Evolutionary conservation across 2,329 filamentous ascomycete species (phyloP).

Genomic region (Colletotrichum sp.): DNA sequence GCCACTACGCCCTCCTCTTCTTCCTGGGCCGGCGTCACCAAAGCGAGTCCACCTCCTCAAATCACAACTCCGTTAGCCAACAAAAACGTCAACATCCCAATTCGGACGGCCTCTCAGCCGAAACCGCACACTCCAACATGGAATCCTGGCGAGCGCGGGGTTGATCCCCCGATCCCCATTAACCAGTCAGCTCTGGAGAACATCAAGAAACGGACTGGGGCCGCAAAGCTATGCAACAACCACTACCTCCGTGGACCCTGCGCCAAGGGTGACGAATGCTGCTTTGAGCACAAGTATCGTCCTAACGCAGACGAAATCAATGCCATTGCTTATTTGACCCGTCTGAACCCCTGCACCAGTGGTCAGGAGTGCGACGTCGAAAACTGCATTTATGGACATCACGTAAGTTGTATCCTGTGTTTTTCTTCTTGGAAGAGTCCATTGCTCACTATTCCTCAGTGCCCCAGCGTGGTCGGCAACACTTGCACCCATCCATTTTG

Average conservation of each 20-base stretch:
- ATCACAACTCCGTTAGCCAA: slow-evolving; percentile 46
- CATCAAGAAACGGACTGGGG: slow-evolving; percentile 60
- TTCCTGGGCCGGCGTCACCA: slow-evolving; percentile 48
- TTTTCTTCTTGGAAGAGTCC: background rate
- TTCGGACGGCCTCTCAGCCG: slow-evolving; percentile 1
- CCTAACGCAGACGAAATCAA: slow-evolving; percentile 58
- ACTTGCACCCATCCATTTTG: slow-evolving; percentile 60
- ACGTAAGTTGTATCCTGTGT: slow-evolving; percentile 47
- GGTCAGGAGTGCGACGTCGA: slow-evolving; percentile 63
- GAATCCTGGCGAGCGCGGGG: slow-evolving; percentile 58
- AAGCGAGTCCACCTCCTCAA: slow-evolving; percentile 46
- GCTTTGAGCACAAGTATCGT: slow-evolving; percentile 61
- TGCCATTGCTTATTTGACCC: slow-evolving; percentile 60
- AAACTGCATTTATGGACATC: slow-evolving; percentile 68
- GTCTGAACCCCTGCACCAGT: slow-evolving; percentile 61
- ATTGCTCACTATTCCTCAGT: slow-evolving; percentile 38
- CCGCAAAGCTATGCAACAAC: slow-evolving; percentile 66
- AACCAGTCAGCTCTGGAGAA: slow-evolving; percentile 52
- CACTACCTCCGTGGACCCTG: slow-evolving; percentile 65
- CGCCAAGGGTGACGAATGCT: slow-evolving; percentile 57
- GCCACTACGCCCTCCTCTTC: slow-evolving; percentile 27
- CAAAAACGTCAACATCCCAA: slow-evolving; percentile 28
- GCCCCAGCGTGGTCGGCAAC: slow-evolving; percentile 56
- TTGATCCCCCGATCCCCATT: slow-evolving; percentile 57
- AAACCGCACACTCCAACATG: slow-evolving; percentile 43